These are phyloP conservation scores for Suillus alpinus DNA, from an alignment of 768 basidiomycete species.

Conservation along the genomic window DNA sequence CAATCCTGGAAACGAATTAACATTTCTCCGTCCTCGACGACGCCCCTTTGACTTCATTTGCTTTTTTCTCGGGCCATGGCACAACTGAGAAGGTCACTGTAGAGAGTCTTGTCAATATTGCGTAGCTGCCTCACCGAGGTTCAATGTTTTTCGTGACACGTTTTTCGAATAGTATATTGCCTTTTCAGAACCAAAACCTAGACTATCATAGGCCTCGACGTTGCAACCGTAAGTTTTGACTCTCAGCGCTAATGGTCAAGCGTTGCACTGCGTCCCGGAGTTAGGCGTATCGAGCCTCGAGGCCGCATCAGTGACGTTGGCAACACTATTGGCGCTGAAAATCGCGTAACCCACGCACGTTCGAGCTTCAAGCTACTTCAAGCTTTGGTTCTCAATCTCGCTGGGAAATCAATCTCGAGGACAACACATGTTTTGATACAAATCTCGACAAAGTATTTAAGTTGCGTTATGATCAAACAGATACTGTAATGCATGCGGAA, in stretches of 20 bases:
- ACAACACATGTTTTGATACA: conserved; percentile 1
- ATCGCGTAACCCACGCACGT: no score
- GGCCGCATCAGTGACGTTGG: not conserved
- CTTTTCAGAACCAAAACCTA: not conserved
- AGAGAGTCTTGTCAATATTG: not conserved
- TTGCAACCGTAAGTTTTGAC: not conserved
- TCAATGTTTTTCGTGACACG: not conserved
- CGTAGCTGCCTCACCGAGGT: not conserved
- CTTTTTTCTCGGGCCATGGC: not conserved
- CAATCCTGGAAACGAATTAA: not conserved
- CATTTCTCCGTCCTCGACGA: not conserved
- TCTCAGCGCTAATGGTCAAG: no score
- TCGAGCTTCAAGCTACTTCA: not conserved
- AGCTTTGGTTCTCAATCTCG: not conserved
- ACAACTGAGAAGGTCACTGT: not conserved
- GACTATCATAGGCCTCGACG: not conserved
- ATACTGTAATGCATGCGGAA: conserved; percentile 4
- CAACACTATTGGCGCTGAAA: not conserved
- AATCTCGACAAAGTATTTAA: conserved; percentile 1
- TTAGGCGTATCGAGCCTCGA: not conserved
- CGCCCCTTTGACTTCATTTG: not conserved
- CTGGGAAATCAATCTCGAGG: not conserved
- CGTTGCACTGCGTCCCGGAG: no score
- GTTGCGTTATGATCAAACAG: conserved; percentile 1
- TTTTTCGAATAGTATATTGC: not conserved